phyloP scores from a whole-genome alignment of 192 early-diverging fungal genomes.

The Coemansia biformis region DNA sequence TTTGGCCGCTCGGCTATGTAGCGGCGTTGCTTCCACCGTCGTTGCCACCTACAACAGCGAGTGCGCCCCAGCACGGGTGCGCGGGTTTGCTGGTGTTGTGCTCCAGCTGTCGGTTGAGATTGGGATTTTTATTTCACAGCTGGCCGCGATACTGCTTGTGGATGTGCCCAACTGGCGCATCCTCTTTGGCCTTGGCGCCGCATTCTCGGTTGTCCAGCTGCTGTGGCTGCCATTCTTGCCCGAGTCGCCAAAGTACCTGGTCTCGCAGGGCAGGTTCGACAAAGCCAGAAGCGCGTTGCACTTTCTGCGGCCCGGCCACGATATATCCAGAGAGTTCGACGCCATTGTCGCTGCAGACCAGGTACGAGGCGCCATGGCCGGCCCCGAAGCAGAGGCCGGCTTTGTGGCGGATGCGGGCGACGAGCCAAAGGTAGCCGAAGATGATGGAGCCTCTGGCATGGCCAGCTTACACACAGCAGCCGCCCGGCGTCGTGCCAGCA shows the following conservation, averaged over 20 bases:
- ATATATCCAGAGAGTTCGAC: conserved; percentile 55
- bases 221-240: conserved; percentile 60
- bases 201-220: conserved; percentile 53
- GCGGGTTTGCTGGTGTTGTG: conserved; percentile 65
- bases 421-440: conserved; percentile 3
- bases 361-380: too few species aligned
- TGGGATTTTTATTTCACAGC: conserved; percentile 67
- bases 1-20: conserved; percentile 14
- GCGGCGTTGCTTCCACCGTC: conserved; percentile 57
- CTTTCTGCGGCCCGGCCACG: conserved; percentile 45
- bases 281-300: conserved; percentile 52
- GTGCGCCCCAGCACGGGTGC: conserved; percentile 58
- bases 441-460: not conserved
- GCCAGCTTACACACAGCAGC: too few species aligned
- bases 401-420: conserved; percentile 4
- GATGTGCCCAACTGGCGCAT: conserved; percentile 63
- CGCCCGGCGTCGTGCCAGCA: not conserved
- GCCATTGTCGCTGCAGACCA: conserved; percentile 40
- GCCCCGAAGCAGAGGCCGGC: too few species aligned
- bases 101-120: conserved; percentile 70
- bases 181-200: conserved; percentile 56
- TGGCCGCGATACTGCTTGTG: conserved; percentile 53
- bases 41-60: conserved; percentile 73
- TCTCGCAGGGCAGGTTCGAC: conserved; percentile 47
- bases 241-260: conserved; percentile 67